Evolutionary conservation across 2,329 filamentous ascomycete genomes (phyloP).

Genomic region (Chalaropsis thielavioides): DNA sequence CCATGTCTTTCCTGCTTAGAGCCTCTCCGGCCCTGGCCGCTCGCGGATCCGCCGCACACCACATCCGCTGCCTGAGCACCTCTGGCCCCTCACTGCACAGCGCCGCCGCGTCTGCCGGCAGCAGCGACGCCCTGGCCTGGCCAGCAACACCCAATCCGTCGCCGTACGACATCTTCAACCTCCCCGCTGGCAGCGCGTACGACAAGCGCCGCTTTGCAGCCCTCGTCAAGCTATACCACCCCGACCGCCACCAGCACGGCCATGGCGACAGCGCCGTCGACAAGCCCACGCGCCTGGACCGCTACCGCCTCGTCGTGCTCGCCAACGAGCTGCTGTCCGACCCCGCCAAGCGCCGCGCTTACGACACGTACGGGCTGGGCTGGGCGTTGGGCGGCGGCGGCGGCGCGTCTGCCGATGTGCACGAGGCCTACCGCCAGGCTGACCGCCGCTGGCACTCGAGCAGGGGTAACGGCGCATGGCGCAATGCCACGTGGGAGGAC

Average conservation of each 20-base stretch:
- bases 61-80: not conserved
- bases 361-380: slow-evolving; percentile 68
- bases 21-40: not conserved
- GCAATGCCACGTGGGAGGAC: slow-evolving; percentile 95
- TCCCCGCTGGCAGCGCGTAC: slow-evolving; percentile 45
- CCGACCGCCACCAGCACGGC: slow-evolving; percentile 45
- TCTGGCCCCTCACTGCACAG: not conserved
- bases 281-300: slow-evolving; percentile 49
- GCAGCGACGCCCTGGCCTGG: slow-evolving; percentile 26
- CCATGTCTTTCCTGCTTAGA: not conserved
- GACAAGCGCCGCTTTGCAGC: slow-evolving; percentile 75
- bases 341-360: slow-evolving; percentile 60
- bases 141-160: slow-evolving; percentile 44
- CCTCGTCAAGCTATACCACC: slow-evolving; percentile 91
- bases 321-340: slow-evolving; percentile 82
- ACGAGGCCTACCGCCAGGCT: slow-evolving; percentile 26
- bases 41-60: not conserved
- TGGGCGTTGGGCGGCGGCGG: slow-evolving; percentile 42
- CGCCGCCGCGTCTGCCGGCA: not conserved
- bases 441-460: slow-evolving; percentile 35
- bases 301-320: slow-evolving; percentile 76
- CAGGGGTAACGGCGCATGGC: slow-evolving; percentile 32
- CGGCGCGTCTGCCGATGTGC: slow-evolving; percentile 37
- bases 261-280: not conserved
- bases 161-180: slow-evolving; percentile 77